phyloP scores from a whole-genome alignment of 768 basidiomycete genomes.

The Naganishia kalamii region DNA sequence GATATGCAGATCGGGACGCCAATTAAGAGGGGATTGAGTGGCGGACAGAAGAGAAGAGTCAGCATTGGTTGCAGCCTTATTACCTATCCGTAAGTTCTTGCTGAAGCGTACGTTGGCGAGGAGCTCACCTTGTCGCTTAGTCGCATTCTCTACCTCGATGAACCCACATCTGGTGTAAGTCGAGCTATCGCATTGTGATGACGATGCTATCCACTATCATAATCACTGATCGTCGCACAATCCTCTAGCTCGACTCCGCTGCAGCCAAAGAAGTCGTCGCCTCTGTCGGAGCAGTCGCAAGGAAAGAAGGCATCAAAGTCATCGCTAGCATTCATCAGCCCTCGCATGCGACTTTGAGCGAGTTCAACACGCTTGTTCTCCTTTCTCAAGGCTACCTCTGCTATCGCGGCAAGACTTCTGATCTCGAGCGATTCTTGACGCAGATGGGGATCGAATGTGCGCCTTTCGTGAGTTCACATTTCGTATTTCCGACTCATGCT shows the following conservation, averaged over 20 bases:
- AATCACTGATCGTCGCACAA: no score
- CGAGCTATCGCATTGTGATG: not conserved
- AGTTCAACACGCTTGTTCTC: slow-evolving; percentile 56
- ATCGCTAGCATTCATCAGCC: slow-evolving; percentile 53
- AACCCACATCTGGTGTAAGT: slow-evolving; percentile 23
- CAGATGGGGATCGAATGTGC: not conserved
- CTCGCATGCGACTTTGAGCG: slow-evolving; percentile 53
- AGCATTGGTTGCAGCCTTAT: slow-evolving; percentile 23
- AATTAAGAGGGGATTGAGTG: slow-evolving; percentile 18
- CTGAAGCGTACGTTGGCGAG: not conserved
- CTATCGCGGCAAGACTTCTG: slow-evolving; percentile 45
- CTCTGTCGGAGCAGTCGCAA: slow-evolving; percentile 14
- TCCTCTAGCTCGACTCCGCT: slow-evolving; percentile 24
- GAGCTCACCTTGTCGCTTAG: no score
- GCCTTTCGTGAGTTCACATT: slow-evolving; percentile 9
- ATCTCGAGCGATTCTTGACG: slow-evolving; percentile 17
- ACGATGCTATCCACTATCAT: not conserved
- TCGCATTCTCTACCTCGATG: slow-evolving; percentile 25
- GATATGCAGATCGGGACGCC: slow-evolving; percentile 23
- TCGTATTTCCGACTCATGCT: not conserved
- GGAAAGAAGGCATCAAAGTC: slow-evolving; percentile 36
- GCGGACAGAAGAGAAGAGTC: slow-evolving; percentile 25
- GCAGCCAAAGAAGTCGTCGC: slow-evolving; percentile 23
- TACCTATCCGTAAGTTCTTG: slow-evolving; percentile 24
- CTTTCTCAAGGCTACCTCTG: slow-evolving; percentile 53